Evolutionary conservation across 1,139 yeast genomes (phyloP), one percentile per base, ranked within the genome.

Genomic region (Zygosaccharomyces sapae): DNA sequence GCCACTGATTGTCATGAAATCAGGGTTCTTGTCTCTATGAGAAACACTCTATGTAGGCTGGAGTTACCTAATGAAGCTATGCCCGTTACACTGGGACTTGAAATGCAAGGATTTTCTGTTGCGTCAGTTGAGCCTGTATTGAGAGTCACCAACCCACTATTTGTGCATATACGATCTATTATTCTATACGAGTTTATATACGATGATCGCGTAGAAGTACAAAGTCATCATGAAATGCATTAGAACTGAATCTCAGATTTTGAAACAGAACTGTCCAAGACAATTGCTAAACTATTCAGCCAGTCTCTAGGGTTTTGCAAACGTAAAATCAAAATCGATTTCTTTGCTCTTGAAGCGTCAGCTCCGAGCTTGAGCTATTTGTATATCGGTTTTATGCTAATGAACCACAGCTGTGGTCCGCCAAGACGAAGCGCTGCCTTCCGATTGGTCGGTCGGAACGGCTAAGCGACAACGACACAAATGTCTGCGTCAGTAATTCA

Each of bases 401-500:
- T 12, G n/a, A 27, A 12, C 31, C 31, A 27, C 31, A 27, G 31
- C 31, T 27, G 31, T 27, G 31, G 31, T 27, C 31, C 5, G 31
- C 31, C 31, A 27, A 27, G 31, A 27, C 5, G 5, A 27, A 27
- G n/a, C n/a, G n/a, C 31, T 27, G 12, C n/a, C 9, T 27, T 27
- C 31, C 31, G 31, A 27, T 27, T 27, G 31, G 31, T 27, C 31
- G 3, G 31, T 27, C 31, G 7, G 38, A 9, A 22, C 22, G 24
- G 38, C 38, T 30, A 25, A 5, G 38, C 31, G 20, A 29, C 38
- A 41, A 16, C 27, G 37, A 38, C 46, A 44, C 46, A 44, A 44
- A 44, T 33, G 30, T 38, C 37, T 20, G 46, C 46, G 46, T 38
- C 46, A 44, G 43, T 39, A 38, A 44, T 37, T 44, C 35, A 18